Percentiles rank a stretch among this genome's conserved stretches.
Evolutionary conservation across 1,139 yeast species (phyloP).

Genomic region (Kurtzmaniella quercitrusa): DNA sequence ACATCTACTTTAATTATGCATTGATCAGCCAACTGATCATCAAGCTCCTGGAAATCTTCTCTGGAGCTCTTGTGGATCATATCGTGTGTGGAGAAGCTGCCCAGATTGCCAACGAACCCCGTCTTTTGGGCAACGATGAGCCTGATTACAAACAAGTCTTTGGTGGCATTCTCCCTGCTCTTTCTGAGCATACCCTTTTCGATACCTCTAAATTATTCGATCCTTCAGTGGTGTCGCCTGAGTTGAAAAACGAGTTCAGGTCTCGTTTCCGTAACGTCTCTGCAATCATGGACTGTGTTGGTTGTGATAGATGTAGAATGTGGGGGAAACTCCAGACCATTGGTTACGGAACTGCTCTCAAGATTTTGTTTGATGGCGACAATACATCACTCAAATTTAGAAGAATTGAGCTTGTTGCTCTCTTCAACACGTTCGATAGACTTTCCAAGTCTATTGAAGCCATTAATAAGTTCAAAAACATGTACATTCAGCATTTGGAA

Average conservation of each 20-base stretch:
- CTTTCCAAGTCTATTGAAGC: conserved; percentile 79
- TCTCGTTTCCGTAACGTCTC: conserved; percentile 84
- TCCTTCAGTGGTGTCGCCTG: conserved; percentile 55
- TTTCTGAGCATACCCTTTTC: conserved; percentile 36
- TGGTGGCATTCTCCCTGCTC: conserved; percentile 23
- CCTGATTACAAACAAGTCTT: conserved; percentile 42
- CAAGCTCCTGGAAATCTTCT: conserved; percentile 42
- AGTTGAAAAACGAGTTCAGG: conserved; percentile 79
- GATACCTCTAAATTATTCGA: conserved; percentile 45
- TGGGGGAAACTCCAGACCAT: conserved; percentile 98
- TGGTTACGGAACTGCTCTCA: conserved; percentile 95
- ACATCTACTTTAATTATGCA: conserved; percentile 90
- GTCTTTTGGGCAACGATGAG: conserved; percentile 45
- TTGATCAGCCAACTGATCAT: conserved; percentile 77
- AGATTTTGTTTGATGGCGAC: conserved; percentile 70
- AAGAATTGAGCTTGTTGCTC: conserved; percentile 84
- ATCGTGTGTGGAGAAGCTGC: conserved; percentile 15
- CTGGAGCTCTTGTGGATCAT: conserved; percentile 21
- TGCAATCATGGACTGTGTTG: conserved; percentile 95
- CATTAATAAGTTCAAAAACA: conserved; percentile 61
- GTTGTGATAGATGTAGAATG: conserved; percentile 93
- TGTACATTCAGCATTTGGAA: conserved; percentile 44
- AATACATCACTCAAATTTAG: conserved; percentile 50
- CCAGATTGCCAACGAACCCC: conserved; percentile 24
- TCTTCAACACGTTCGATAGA: conserved; percentile 88